Evolutionary conservation across 495 filamentous ascomycete genomes (phyloP).

Genomic region (Thermochaetoides thermophila): DNA sequence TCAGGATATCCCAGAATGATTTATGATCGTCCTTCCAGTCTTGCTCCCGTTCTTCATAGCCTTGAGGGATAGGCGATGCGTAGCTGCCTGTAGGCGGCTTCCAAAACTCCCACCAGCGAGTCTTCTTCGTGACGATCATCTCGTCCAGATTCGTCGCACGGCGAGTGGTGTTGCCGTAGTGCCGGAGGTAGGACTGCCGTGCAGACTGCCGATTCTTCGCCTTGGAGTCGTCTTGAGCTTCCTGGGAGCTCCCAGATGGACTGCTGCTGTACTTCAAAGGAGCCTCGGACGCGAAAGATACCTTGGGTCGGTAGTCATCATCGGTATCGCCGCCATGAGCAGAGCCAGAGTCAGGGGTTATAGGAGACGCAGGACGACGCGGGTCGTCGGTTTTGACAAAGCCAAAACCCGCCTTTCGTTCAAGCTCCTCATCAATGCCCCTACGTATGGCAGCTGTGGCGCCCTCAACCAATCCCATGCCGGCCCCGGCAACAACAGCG

Average conservation of each 20-base stretch:
- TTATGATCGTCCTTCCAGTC: constrained; percentile 27
- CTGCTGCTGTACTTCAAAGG: too few relatives aligned
- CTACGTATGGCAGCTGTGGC: constrained; percentile 44
- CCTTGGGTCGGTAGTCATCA: constrained; percentile 15
- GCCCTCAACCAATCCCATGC: constrained; percentile 30
- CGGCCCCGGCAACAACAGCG: constrained; percentile 19
- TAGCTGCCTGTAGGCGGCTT: constrained; percentile 37
- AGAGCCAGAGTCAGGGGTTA: constrained; percentile 1
- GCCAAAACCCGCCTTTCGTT: constrained; percentile 40
- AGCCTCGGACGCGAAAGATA: constrained; percentile 19
- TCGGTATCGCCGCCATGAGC: constrained; percentile 1
- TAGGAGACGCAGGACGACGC: neutral
- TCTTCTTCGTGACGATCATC: constrained; percentile 27
- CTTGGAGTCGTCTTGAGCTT: constrained; percentile 21
- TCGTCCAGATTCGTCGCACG: constrained; percentile 28
- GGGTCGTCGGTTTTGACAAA: constrained; percentile 14
- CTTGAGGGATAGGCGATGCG: constrained; percentile 37
- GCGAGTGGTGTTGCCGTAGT: constrained; percentile 30
- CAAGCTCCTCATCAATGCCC: constrained; percentile 43
- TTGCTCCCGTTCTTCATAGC: constrained; percentile 26
- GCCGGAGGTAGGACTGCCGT: constrained; percentile 17
- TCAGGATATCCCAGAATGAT: constrained; percentile 30
- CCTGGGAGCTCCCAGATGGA: constrained; percentile 10
- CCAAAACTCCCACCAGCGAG: constrained; percentile 40
- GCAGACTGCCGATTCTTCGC: constrained; percentile 18